These are phyloP conservation scores for Scheffersomyces lignosus DNA, from an alignment of 805 yeast genomes.

Conservation along the genomic window DNA sequence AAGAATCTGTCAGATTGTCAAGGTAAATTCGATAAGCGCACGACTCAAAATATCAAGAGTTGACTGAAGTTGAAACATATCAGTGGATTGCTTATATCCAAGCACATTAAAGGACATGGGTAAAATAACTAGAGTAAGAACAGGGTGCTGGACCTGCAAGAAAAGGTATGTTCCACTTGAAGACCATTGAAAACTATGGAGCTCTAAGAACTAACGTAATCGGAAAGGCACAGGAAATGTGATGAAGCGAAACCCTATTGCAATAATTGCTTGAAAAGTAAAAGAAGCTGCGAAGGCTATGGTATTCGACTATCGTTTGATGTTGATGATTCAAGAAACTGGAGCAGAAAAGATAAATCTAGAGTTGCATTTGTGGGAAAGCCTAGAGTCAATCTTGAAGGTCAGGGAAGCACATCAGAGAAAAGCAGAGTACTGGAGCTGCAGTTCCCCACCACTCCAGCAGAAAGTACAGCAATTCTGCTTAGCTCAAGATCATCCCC, in stretches of 20 bases:
- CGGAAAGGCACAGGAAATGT: slow-evolving; percentile 51
- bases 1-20: too few relatives aligned
- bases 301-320: slow-evolving; percentile 49
- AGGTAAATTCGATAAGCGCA: too few relatives aligned
- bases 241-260: slow-evolving; percentile 57
- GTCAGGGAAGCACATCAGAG: background rate
- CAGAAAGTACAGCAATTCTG: background rate
- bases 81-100: too few relatives aligned
- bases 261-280: slow-evolving; percentile 45
- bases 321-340: slow-evolving; percentile 47
- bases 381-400: slow-evolving; percentile 21
- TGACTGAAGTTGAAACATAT: too few relatives aligned
- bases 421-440: too few relatives aligned
- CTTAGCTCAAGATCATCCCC: background rate
- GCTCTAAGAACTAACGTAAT: slow-evolving; percentile 1
- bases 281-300: slow-evolving; percentile 52
- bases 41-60: too few relatives aligned
- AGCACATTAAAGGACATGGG: too few relatives aligned
- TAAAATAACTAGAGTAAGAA: slow-evolving; percentile 51
- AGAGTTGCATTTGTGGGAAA: slow-evolving; percentile 36
- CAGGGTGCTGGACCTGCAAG: slow-evolving; percentile 62
- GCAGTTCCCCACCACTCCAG: background rate
- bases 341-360: slow-evolving; percentile 11
- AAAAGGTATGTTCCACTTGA: slow-evolving; percentile 34
- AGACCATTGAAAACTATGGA: background rate